Conservation (phyloP, 768 basidiomycete species). For the Kockovaella imperatae region DNA sequence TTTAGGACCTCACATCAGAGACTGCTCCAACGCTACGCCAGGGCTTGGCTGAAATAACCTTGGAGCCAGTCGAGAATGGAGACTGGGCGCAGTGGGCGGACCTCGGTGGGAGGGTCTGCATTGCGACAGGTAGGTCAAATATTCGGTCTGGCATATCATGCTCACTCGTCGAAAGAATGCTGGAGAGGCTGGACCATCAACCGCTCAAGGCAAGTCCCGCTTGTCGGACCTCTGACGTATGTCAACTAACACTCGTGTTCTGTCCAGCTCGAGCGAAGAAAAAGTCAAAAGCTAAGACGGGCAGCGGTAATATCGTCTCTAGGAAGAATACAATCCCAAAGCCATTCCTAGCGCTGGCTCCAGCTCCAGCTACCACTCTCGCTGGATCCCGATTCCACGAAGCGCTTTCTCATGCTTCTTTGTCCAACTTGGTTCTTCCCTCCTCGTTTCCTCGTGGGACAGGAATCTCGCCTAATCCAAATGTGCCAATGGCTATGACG, state of each 20-base stretch:
- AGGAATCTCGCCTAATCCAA: neutral
- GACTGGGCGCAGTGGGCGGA: no score
- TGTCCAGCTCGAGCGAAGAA: conserved; percentile 14
- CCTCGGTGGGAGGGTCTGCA: no score
- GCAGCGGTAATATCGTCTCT: no score
- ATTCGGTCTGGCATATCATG: no score
- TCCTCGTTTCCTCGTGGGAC: conserved; percentile 23
- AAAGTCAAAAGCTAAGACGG: conserved; percentile 25
- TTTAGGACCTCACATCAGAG: no score
- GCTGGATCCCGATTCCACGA: conserved; percentile 15
- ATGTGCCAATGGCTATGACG: neutral
- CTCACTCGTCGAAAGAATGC: no score
- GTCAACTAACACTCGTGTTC: neutral
- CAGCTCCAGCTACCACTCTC: conserved; percentile 25
- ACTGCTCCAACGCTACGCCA: no score
- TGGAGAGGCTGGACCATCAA: neutral
- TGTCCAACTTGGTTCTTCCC: conserved; percentile 22
- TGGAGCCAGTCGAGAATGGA: no score
- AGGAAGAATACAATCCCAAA: conserved; percentile 27
- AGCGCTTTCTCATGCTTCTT: conserved; percentile 4
- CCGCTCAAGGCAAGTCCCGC: neutral
- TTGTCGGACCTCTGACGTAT: neutral
- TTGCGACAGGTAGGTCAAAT: no score
- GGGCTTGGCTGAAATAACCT: no score
- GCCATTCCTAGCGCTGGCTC: conserved; percentile 38